Evolutionary conservation across 164 flowering plant genomes (phyloP).

Genomic region (Chimonanthus praecox): DNA sequence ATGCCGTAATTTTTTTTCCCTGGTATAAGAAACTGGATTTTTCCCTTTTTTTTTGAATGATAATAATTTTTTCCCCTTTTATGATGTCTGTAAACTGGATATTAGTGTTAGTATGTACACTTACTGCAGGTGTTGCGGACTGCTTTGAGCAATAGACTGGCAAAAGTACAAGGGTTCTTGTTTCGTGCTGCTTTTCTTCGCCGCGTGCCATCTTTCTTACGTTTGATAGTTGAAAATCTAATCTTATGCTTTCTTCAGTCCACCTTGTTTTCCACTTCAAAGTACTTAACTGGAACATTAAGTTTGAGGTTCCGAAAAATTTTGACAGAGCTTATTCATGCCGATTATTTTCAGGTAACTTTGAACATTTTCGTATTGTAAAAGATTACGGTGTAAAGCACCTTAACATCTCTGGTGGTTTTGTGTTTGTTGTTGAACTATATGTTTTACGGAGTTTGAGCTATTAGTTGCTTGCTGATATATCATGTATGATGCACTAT

Average conservation of each 20-base stretch:
- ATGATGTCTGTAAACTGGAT: background rate
- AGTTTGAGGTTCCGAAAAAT: conserved; percentile 86
- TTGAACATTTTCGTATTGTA: background rate
- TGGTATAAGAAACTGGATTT: no score
- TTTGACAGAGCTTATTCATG: conserved; percentile 78
- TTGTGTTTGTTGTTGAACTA: no score
- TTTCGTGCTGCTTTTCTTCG: conserved; percentile 97
- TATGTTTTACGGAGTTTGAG: no score
- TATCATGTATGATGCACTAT: no score
- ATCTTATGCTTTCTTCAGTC: conserved; percentile 89
- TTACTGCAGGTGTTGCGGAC: conserved; percentile 76
- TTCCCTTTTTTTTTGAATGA: no score
- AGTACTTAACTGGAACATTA: conserved; percentile 82
- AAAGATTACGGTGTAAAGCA: background rate
- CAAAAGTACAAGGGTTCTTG: conserved; percentile 97
- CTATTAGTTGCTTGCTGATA: no score
- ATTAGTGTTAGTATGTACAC: background rate
- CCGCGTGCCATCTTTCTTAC: conserved; percentile 78
- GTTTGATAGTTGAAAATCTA: conserved; percentile 82
- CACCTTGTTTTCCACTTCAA: conserved; percentile 80
- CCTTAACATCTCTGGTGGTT: no score
- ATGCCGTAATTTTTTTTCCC: no score
- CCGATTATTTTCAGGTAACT: conserved; percentile 88
- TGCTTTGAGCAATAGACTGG: conserved; percentile 88
- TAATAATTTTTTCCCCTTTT: no score